phyloP scores from a whole-genome alignment of 2,329 filamentous ascomycete genomes.

The Cladosporium sp. region DNA sequence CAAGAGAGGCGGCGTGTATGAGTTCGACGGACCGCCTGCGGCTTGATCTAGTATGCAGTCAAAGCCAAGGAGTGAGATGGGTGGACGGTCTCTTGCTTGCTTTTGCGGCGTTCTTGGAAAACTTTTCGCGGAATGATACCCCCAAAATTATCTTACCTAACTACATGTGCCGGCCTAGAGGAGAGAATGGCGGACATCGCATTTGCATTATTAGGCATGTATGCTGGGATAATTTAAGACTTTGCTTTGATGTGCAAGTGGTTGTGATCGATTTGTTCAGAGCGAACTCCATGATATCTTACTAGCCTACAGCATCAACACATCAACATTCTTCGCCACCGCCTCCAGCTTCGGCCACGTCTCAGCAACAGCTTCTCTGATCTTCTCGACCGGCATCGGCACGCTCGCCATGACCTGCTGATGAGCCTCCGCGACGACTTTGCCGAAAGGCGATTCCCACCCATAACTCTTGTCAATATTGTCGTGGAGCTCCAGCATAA shows the following conservation, averaged over 20 bases:
- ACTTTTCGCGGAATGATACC: neutral
- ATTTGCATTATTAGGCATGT: no score
- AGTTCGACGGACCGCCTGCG: slow-evolving; percentile 41
- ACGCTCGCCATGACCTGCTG: slow-evolving; percentile 19
- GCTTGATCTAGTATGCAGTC: slow-evolving; percentile 11
- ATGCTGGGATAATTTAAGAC: no score
- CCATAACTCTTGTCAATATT: slow-evolving; percentile 41
- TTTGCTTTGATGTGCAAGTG: no score
- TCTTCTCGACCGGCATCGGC: slow-evolving; percentile 13
- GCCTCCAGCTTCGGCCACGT: slow-evolving; percentile 45
- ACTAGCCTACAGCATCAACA: slow-evolving; percentile 20
- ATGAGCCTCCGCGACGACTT: slow-evolving; percentile 19
- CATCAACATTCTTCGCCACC: slow-evolving; percentile 29
- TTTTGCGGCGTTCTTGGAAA: neutral
- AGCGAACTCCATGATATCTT: no score
- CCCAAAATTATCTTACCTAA: neutral
- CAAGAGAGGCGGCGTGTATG: slow-evolving; percentile 64
- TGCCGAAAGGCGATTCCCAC: slow-evolving; percentile 26
- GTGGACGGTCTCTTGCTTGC: no score
- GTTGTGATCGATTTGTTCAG: no score
- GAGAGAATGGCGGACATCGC: no score
- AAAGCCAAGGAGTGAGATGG: no score
- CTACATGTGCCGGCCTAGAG: no score
- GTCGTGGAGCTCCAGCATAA: slow-evolving; percentile 37
- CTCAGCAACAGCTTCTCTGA: slow-evolving; percentile 54